Conservation (phyloP, 106 monocot genomes). For the Acorus gramineus region DNA sequence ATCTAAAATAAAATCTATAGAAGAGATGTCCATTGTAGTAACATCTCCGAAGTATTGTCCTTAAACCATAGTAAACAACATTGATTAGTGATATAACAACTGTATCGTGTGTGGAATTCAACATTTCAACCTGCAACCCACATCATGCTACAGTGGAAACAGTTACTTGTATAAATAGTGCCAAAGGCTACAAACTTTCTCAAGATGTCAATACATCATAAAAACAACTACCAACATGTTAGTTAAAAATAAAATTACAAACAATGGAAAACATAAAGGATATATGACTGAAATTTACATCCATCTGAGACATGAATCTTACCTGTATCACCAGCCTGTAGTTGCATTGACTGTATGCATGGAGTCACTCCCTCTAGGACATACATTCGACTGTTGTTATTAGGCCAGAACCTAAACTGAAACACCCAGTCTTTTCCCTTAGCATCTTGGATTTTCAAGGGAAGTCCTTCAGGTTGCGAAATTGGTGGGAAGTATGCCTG, state of each 20-base stretch:
- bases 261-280: too few relatives aligned
- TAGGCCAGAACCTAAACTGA: slow-evolving; percentile 96
- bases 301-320: not conserved
- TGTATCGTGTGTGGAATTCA: too few relatives aligned
- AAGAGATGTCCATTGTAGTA: not conserved
- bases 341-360: slow-evolving; percentile 93
- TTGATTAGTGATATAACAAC: slow-evolving; percentile 1
- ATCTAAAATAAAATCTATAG: too few relatives aligned
- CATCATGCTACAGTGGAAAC: too few relatives aligned
- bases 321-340: slow-evolving; percentile 99
- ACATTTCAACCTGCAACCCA: too few relatives aligned
- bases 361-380: slow-evolving; percentile 94
- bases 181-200: too few relatives aligned
- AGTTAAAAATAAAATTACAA: too few relatives aligned
- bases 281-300: too few relatives aligned
- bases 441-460: slow-evolving; percentile 82
- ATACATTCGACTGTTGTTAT: slow-evolving; percentile 98
- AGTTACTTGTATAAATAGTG: too few relatives aligned
- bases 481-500: slow-evolving; percentile 97
- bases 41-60: not conserved
- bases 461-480: slow-evolving; percentile 95
- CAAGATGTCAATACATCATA: too few relatives aligned
- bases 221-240: too few relatives aligned
- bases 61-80: not conserved
- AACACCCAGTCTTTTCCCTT: slow-evolving; percentile 94